Percentiles rank a stretch among this genome's conserved stretches.
These are phyloP conservation scores for Phialocephala sp. DNA, from an alignment of 2,329 filamentous ascomycete species.

Conservation along the genomic window DNA sequence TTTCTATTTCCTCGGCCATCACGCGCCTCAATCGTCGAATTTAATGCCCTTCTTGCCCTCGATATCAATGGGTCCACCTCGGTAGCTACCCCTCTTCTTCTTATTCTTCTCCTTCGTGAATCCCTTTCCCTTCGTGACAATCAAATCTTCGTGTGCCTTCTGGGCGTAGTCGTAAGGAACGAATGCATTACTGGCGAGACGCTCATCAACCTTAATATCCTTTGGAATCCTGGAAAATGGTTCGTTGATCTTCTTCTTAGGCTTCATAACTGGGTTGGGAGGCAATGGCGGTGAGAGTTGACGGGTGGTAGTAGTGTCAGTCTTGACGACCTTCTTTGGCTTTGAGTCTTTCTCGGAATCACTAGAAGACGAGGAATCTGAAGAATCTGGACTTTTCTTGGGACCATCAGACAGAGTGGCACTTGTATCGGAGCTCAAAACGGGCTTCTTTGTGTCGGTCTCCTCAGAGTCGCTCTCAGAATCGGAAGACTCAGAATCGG, in stretches of 20 bases:
- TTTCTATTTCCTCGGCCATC: background rate
- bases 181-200: constrained; percentile 80
- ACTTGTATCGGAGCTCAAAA: constrained; percentile 40
- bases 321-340: constrained; percentile 39
- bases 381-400: constrained; percentile 35
- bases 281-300: constrained; percentile 44
- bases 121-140: constrained; percentile 90
- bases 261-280: constrained; percentile 42
- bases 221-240: constrained; percentile 81
- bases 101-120: constrained; percentile 99
- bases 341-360: constrained; percentile 33
- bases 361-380: constrained; percentile 37
- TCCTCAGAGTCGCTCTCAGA: constrained; percentile 48
- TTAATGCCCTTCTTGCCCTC: constrained; percentile 84
- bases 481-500: constrained; percentile 38
- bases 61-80: constrained; percentile 87
- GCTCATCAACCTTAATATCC: constrained; percentile 70
- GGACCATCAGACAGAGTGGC: constrained; percentile 41
- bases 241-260: constrained; percentile 60
- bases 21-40: constrained; percentile 77
- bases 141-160: constrained; percentile 84
- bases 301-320: constrained; percentile 47
- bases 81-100: constrained; percentile 90
- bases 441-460: constrained; percentile 51
- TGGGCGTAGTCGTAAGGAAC: constrained; percentile 87